Evolutionary conservation across 495 filamentous ascomycete genomes (phyloP).

Genomic region (Hypoxylon intermedium): DNA sequence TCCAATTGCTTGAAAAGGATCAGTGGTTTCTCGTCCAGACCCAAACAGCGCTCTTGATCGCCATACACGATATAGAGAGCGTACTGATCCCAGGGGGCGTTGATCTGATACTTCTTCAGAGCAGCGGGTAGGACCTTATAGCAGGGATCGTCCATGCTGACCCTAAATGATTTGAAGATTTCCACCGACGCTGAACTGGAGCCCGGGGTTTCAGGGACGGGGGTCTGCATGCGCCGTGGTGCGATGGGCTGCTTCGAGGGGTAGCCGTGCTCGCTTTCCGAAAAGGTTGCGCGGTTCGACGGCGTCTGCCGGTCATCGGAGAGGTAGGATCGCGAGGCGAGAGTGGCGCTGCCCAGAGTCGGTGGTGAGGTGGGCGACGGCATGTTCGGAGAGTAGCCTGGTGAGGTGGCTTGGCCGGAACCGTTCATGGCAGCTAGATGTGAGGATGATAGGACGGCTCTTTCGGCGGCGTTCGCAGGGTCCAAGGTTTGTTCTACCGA

Average conservation of each 20-base stretch:
- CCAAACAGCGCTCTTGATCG: conserved; percentile 93
- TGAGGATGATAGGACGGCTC: conserved; percentile 74
- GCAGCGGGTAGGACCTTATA: conserved; percentile 96
- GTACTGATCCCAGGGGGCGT: conserved; percentile 95
- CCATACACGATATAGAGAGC: conserved; percentile 97
- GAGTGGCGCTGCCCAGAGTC: conserved; percentile 53
- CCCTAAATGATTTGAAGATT: conserved; percentile 97
- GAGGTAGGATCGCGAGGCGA: conserved; percentile 64
- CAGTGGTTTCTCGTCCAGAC: conserved; percentile 88
- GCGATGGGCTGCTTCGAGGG: conserved; percentile 49
- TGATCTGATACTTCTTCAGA: conserved; percentile 97
- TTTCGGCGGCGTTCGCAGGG: conserved; percentile 59
- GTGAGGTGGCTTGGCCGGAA: conserved; percentile 58
- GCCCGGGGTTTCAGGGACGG: conserved; percentile 58
- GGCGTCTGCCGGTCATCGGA: conserved; percentile 54
- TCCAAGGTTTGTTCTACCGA: conserved; percentile 64
- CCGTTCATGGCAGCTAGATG: conserved; percentile 80
- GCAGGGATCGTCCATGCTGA: conserved; percentile 97
- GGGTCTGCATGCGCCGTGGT: conserved; percentile 59
- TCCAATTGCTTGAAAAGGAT: conserved; percentile 97
- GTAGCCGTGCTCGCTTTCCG: conserved; percentile 57
- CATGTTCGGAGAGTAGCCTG: conserved; percentile 74
- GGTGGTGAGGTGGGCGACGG: conserved; percentile 85
- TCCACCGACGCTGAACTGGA: conserved; percentile 69
- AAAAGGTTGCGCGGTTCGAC: conserved; percentile 55